phyloP scores from a whole-genome alignment of 768 basidiomycete species.

The Pholiota molesta region DNA sequence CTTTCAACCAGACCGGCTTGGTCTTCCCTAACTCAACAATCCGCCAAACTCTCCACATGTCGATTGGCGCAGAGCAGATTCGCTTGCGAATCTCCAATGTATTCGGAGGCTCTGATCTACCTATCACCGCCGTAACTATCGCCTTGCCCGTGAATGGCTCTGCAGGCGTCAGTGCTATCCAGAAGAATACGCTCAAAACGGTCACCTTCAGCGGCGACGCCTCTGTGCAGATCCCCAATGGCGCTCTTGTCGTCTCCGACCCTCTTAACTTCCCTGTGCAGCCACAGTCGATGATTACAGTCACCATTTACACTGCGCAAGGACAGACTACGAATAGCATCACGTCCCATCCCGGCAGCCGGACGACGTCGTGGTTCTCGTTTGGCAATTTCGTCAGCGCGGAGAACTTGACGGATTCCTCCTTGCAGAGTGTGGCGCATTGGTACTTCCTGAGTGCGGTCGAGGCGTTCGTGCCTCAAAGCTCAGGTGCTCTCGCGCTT shows the following conservation, averaged over 20 bases:
- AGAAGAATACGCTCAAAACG: constrained; percentile 33
- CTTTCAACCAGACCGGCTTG: constrained; percentile 20
- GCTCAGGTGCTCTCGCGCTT: constrained; percentile 37
- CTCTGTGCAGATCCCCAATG: constrained; percentile 44
- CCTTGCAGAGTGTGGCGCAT: constrained; percentile 33
- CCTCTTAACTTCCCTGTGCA: constrained; percentile 41
- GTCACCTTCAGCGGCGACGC: constrained; percentile 48
- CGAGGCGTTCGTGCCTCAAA: constrained; percentile 39
- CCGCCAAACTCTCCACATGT: constrained; percentile 51
- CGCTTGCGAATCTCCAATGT: constrained; percentile 51
- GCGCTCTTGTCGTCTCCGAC: constrained; percentile 48
- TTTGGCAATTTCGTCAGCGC: constrained; percentile 42
- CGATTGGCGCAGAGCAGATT: constrained; percentile 40
- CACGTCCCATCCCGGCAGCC: constrained; percentile 51
- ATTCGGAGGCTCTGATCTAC: constrained; percentile 45
- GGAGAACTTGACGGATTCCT: constrained; percentile 35
- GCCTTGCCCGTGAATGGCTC: constrained; percentile 40
- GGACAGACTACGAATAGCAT: constrained; percentile 45
- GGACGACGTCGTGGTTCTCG: constrained; percentile 47
- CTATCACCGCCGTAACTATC: constrained; percentile 47
- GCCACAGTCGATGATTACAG: constrained; percentile 41
- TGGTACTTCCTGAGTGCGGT: constrained; percentile 49
- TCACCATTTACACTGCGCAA: constrained; percentile 41
- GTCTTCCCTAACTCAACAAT: constrained; percentile 51
- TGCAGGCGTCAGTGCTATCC: constrained; percentile 40